Evolutionary conservation across 1,284 basidiomycete species (phyloP).

Genomic region (Cutaneotrichosporon sp.): DNA sequence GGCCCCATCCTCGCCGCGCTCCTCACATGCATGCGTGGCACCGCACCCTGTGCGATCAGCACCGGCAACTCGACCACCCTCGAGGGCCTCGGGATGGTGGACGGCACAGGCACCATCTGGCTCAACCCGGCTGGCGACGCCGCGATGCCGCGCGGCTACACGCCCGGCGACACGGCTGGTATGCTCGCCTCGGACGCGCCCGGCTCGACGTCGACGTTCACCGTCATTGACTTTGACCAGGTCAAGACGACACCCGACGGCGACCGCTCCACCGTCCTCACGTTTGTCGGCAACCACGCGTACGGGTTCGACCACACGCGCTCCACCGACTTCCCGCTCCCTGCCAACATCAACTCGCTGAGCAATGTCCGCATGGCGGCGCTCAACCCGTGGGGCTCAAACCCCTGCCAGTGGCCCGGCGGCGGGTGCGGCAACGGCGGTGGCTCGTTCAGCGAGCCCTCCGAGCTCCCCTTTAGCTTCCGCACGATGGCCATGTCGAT

Average conservation of each 20-base stretch:
- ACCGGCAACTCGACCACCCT: conserved; percentile 18
- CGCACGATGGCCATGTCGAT: conserved; percentile 19
- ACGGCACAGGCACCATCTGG: conserved; percentile 16
- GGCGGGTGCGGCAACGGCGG: conserved; percentile 8
- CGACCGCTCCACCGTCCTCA: conserved; percentile 14
- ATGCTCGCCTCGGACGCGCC: conserved; percentile 14
- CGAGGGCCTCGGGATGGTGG: conserved; percentile 19
- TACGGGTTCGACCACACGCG: conserved; percentile 21
- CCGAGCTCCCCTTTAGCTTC: conserved; percentile 16
- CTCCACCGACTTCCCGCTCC: conserved; percentile 11
- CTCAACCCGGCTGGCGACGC: conserved; percentile 17
- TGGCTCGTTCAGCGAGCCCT: conserved; percentile 13
- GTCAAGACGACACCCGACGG: conserved; percentile 9
- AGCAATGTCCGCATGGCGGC: conserved; percentile 1
- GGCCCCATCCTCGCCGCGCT: conserved; percentile 17
- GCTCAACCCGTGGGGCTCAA: conserved; percentile 29
- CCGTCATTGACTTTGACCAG: conserved; percentile 27
- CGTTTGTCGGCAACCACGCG: conserved; percentile 24
- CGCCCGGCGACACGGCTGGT: conserved; percentile 13
- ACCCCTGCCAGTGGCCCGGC: conserved; percentile 20
- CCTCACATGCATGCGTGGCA: conserved; percentile 22
- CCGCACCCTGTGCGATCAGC: conserved; percentile 19
- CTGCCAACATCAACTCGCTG: neutral
- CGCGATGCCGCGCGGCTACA: conserved; percentile 3
- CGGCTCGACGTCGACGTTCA: conserved; percentile 16